phyloP scores from a whole-genome alignment of 805 yeast species.

The Metschnikowia peoriensis region DNA sequence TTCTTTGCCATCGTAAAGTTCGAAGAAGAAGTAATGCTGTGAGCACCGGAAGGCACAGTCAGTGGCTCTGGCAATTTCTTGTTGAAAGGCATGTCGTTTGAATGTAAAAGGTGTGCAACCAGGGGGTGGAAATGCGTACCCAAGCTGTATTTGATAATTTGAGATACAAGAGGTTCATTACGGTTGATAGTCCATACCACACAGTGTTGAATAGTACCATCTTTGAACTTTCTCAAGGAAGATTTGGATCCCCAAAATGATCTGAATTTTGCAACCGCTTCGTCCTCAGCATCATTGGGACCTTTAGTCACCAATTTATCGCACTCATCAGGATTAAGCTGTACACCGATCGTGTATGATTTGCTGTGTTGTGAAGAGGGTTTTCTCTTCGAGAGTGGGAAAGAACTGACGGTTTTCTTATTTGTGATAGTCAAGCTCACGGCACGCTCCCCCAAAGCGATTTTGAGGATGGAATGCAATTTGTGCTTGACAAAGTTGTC shows the following conservation, averaged over 20 bases:
- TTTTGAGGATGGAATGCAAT: slow-evolving; percentile 54
- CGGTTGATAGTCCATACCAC: slow-evolving; percentile 74
- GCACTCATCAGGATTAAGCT: slow-evolving; percentile 66
- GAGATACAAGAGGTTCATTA: slow-evolving; percentile 59
- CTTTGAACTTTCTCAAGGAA: slow-evolving; percentile 86
- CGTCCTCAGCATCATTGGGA: slow-evolving; percentile 57
- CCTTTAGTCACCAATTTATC: slow-evolving; percentile 87
- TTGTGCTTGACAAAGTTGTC: slow-evolving; percentile 65
- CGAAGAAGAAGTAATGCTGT: slow-evolving; percentile 37
- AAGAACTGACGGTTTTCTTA: slow-evolving; percentile 24
- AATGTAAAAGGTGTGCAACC: slow-evolving; percentile 33
- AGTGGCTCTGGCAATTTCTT: slow-evolving; percentile 58
- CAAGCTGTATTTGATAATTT: slow-evolving; percentile 63
- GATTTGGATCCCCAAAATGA: slow-evolving; percentile 88
- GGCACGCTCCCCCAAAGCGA: slow-evolving; percentile 55
- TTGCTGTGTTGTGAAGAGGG: slow-evolving; percentile 35
- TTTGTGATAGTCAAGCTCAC: slow-evolving; percentile 34
- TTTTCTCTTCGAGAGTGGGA: slow-evolving; percentile 53
- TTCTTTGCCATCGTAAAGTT: slow-evolving; percentile 30
- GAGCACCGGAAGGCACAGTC: slow-evolving; percentile 54
- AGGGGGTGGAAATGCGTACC: slow-evolving; percentile 58
- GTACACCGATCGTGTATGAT: slow-evolving; percentile 55
- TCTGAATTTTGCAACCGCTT: slow-evolving; percentile 60
- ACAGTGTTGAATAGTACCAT: slow-evolving; percentile 86
- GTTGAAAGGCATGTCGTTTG: slow-evolving; percentile 46